Conservation (phyloP, 1,284 basidiomycete genomes). For the Flammula alnicola region DNA sequence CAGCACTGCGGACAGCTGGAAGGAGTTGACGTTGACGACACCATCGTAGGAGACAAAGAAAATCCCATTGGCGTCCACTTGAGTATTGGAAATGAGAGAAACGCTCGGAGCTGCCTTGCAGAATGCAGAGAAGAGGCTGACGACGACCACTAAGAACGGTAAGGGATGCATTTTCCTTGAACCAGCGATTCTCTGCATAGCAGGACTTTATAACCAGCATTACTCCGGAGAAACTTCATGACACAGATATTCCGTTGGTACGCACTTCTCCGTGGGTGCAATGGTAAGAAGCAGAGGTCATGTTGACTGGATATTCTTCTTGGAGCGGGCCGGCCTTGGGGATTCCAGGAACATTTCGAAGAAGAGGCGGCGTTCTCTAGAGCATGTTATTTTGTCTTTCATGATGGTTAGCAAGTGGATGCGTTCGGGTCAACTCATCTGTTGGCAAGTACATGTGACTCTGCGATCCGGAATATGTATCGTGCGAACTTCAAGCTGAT, state of each 20-base stretch:
- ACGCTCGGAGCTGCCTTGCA: constrained; percentile 40
- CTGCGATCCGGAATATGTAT: too few species aligned
- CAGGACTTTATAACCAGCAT: background rate
- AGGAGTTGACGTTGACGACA: constrained; percentile 48
- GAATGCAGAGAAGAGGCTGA: background rate
- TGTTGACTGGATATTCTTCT: too few species aligned
- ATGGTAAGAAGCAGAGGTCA: too few species aligned
- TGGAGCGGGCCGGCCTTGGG: too few species aligned
- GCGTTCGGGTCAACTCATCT: too few species aligned
- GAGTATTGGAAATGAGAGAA: constrained; percentile 39
- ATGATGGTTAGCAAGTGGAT: too few species aligned
- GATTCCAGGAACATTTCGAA: too few species aligned
- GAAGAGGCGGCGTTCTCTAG: too few species aligned
- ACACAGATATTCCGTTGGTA: background rate
- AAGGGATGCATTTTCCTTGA: background rate
- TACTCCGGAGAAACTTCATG: background rate
- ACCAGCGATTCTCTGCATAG: background rate
- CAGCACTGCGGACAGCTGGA: constrained; percentile 44
- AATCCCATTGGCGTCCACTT: constrained; percentile 42
- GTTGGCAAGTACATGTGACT: too few species aligned
- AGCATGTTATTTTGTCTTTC: too few species aligned
- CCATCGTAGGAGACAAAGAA: constrained; percentile 50
- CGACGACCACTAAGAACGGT: background rate
- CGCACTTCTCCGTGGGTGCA: too few species aligned
- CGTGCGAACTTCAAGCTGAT: too few species aligned